These are phyloP conservation scores for Tanozyma kutaoensis DNA, from an alignment of 805 yeast genomes.

Conservation along the genomic window DNA sequence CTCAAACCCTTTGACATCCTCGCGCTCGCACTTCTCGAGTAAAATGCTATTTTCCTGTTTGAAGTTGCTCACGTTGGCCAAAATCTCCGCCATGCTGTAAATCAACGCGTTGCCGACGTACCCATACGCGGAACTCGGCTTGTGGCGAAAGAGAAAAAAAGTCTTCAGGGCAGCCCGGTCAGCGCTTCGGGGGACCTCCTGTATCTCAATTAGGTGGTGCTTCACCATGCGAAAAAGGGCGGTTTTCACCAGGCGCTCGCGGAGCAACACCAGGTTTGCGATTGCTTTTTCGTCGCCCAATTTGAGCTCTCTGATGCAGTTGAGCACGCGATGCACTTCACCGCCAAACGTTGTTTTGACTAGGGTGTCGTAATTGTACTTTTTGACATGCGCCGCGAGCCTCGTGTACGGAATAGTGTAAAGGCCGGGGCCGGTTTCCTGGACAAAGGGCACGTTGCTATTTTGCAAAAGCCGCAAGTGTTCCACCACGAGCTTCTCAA, in stretches of 20 bases:
- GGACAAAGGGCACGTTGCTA: constrained; percentile 42
- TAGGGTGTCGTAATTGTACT: constrained; percentile 40
- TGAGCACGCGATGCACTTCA: constrained; percentile 57
- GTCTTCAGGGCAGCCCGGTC: constrained; percentile 90
- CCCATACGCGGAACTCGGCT: constrained; percentile 19
- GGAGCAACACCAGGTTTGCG: constrained; percentile 61
- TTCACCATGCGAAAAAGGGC: constrained; percentile 53
- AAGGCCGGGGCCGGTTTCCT: constrained; percentile 38
- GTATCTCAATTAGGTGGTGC: constrained; percentile 69
- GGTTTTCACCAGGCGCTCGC: constrained; percentile 63
- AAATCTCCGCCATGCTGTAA: constrained; percentile 38
- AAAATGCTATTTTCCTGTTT: constrained; percentile 53
- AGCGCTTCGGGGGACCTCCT: constrained; percentile 84
- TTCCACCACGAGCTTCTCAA: constrained; percentile 26
- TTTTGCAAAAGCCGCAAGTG: constrained; percentile 59
- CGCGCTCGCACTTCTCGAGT: constrained; percentile 72
- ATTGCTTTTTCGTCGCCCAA: constrained; percentile 78
- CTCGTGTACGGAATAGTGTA: constrained; percentile 53
- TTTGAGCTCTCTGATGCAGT: constrained; percentile 59
- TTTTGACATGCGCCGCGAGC: constrained; percentile 31
- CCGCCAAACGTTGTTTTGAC: constrained; percentile 51
- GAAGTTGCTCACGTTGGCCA: constrained; percentile 35
- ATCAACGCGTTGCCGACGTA: constrained; percentile 28
- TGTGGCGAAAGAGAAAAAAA: constrained; percentile 67
- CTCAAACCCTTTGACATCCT: constrained; percentile 79